A percentile compares a stretch with the other conserved stretches of the same genome.
phyloP scores from a whole-genome alignment of 1,139 yeast genomes.

The Taphrina deformans region DNA sequence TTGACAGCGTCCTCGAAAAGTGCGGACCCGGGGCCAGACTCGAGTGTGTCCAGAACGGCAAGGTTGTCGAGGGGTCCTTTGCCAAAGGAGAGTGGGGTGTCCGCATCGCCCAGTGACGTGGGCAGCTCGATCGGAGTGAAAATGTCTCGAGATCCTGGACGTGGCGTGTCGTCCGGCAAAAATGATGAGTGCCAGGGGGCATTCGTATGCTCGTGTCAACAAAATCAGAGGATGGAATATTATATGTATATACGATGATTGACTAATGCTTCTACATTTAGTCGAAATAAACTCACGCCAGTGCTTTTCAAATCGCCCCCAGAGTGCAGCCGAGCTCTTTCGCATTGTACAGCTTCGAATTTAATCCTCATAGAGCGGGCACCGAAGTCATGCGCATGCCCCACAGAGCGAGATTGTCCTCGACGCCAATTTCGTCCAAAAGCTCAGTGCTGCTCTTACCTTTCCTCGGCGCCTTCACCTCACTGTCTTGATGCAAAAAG shows the following conservation, averaged over 20 bases:
- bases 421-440: constrained; percentile 2
- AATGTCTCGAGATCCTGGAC: too few species aligned
- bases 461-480: neutral
- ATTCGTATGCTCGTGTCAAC: too few species aligned
- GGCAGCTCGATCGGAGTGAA: too few species aligned
- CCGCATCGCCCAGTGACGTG: constrained; percentile 6
- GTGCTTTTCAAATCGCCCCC: neutral
- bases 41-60: constrained; percentile 29
- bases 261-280: neutral
- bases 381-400: constrained; percentile 5
- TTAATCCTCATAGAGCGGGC: too few species aligned
- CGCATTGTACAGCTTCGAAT: too few species aligned
- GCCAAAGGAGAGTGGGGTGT: constrained; percentile 29
- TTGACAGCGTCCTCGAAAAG: neutral
- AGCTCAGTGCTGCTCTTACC: neutral
- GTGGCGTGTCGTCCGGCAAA: neutral
- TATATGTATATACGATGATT: neutral
- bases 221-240: neutral
- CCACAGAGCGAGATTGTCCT: constrained; percentile 8
- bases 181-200: too few species aligned
- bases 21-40: neutral
- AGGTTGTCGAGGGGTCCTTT: constrained; percentile 24
- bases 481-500: neutral
- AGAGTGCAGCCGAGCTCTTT: too few species aligned
- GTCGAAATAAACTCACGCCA: neutral